Percentiles rank a stretch among this genome's conserved stretches.
These are phyloP conservation scores for Obelidium mucronatum DNA, from an alignment of 192 early-diverging fungal genomes.

Conservation along the genomic window DNA sequence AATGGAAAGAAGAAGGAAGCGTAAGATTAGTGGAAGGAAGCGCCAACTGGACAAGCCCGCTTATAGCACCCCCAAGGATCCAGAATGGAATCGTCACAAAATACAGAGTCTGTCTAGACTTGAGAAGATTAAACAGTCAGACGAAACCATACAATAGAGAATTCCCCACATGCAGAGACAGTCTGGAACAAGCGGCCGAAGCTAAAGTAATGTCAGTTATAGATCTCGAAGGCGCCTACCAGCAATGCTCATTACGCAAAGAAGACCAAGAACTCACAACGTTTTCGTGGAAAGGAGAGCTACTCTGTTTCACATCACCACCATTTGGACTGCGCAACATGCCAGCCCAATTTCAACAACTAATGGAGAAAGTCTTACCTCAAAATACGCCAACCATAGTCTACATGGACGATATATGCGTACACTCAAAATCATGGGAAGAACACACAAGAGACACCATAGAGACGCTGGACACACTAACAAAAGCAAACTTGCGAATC, in stretches of 20 bases:
- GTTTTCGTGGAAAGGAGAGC: constrained; percentile 3
- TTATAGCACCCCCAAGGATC: neutral
- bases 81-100: neutral
- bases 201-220: neutral
- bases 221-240: constrained; percentile 12
- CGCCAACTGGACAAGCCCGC: neutral
- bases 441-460: neutral
- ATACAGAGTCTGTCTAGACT: neutral
- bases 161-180: neutral
- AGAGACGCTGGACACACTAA: neutral
- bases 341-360: constrained; percentile 5
- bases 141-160: neutral
- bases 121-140: neutral
- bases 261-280: neutral
- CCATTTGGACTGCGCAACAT: constrained; percentile 1
- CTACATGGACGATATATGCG: constrained; percentile 10
- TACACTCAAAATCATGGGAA: constrained; percentile 3
- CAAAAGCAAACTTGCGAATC: constrained; percentile 2
- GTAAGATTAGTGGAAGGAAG: neutral
- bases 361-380: neutral
- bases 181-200: neutral
- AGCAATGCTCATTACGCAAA: neutral
- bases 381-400: neutral
- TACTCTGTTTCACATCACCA: neutral
- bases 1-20: neutral